phyloP scores from a whole-genome alignment of 305 asterid genomes.

The Withania somnifera region DNA sequence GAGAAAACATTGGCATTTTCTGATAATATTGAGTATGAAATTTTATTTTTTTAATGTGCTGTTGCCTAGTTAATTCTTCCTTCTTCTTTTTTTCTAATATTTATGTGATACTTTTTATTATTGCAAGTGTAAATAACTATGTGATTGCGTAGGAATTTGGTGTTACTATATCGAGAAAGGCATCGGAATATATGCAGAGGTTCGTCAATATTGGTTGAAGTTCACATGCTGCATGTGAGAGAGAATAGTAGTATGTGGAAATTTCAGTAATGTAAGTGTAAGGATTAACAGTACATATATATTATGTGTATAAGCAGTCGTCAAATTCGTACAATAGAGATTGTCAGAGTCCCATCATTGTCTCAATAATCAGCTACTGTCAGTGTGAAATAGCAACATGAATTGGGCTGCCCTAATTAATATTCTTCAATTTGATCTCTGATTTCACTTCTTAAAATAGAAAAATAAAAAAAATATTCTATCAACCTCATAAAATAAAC shows the following conservation, averaged over 20 bases:
- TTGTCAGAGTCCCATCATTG: not conserved
- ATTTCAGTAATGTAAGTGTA: not conserved
- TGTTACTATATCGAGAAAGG: not conserved
- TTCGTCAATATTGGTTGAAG: not conserved
- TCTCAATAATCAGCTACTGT: not conserved
- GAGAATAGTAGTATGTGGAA: not conserved
- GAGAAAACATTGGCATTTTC: too few species aligned
- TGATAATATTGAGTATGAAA: too few species aligned
- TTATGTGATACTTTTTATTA: too few species aligned
- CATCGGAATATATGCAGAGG: not conserved
- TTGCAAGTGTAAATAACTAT: not conserved
- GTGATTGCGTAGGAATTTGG: too few species aligned
- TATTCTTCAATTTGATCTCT: not conserved
- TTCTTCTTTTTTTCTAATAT: too few species aligned
- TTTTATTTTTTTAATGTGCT: not conserved
- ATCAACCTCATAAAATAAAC: too few species aligned
- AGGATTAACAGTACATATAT: not conserved
- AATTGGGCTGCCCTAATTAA: not conserved
- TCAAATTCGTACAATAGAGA: not conserved
- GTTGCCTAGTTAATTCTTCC: too few species aligned
- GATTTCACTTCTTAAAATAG: too few species aligned
- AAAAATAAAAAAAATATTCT: too few species aligned
- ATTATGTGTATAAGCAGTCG: not conserved
- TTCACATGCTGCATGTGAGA: not conserved
- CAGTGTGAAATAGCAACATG: not conserved